Conservation (phyloP, 1,139 yeast genomes). For the Debaryomyces fabryi region DNA sequence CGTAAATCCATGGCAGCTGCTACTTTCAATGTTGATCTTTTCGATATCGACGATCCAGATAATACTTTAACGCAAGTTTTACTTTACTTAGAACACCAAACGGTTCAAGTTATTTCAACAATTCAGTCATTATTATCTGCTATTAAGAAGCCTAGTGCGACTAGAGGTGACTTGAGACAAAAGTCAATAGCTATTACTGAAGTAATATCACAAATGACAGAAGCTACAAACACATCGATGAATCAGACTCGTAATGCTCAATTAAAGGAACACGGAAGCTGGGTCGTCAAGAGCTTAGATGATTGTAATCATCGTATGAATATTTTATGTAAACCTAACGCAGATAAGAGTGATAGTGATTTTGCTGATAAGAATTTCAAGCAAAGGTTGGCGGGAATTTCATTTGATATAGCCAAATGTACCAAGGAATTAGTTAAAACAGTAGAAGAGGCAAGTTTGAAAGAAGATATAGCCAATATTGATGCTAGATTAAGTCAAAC, state of each 20-base stretch:
- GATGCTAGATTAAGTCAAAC: slow-evolving; percentile 47
- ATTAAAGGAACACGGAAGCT: slow-evolving; percentile 86
- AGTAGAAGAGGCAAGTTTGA: slow-evolving; percentile 90
- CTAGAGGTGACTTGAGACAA: slow-evolving; percentile 70
- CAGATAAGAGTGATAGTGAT: slow-evolving; percentile 56
- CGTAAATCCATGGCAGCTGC: slow-evolving; percentile 57
- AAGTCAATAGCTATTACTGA: slow-evolving; percentile 74
- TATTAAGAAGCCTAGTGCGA: slow-evolving; percentile 75
- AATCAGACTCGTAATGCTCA: slow-evolving; percentile 81
- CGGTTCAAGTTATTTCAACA: slow-evolving; percentile 87
- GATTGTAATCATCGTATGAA: slow-evolving; percentile 86
- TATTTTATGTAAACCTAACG: slow-evolving; percentile 54
- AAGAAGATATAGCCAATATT: slow-evolving; percentile 67
- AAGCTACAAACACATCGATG: slow-evolving; percentile 88
- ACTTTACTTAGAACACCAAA: slow-evolving; percentile 88
- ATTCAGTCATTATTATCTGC: slow-evolving; percentile 81
- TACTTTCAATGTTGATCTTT: slow-evolving; percentile 67
- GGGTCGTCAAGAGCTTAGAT: slow-evolving; percentile 83
- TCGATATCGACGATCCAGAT: slow-evolving; percentile 83
- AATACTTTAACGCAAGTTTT: slow-evolving; percentile 84
- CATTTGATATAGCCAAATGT: slow-evolving; percentile 94
- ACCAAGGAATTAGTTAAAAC: slow-evolving; percentile 94
- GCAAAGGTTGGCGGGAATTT: slow-evolving; percentile 92
- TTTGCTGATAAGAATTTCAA: slow-evolving; percentile 88
- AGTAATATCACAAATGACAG: slow-evolving; percentile 85